Base-by-base conservation (phyloP, 2,329 filamentous ascomycete genomes). In the Endoconidiophora polonica region DNA sequence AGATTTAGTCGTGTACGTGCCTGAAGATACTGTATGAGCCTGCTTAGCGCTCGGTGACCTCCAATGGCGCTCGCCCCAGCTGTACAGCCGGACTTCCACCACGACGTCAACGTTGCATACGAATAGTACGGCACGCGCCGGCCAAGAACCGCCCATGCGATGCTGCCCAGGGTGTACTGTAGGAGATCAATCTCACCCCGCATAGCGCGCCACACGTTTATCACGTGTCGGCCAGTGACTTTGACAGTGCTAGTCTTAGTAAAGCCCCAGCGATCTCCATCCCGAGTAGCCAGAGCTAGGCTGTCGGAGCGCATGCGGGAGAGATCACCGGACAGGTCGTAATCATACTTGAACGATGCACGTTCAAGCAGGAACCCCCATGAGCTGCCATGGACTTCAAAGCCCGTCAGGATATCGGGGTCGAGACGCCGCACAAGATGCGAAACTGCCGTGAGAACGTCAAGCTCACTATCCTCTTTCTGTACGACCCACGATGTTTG, bases 151-250 rank as follows among this genome's bases (percentile, higher is more conserved):
- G 96, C 87, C 68, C 93, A 96, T 0, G 79, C 85, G 3, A 96
- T 86, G 58, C 94, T 95, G 63, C 96, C 91, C 77, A 96, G 83
- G 0, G 85, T 94, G 60, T 98, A 96, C 60, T 95, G 88, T 9
- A 94, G 72, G 24, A 98, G 68, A 57, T 88, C 93, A 24, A 98
- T 66, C 64, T 95, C 90, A n/a, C 81, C 77, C 52, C 86, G 77
- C 88, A 98, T 95, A 0, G 88, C 87, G 58, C 90, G 77, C 87
- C 91, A 96, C 43, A 96, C 83, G 57, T 96, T 96, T 67, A 98
- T 88, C 72, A 94, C 86, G 61, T 96, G 90, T 54, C 91, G 76
- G 4, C 91, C 91, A 0, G 88, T 95, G n/a, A 98, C 77, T 51
- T 80, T 79, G 56, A 96, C 87, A 2, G 86, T 90, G 2, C 87